Base-by-base conservation (phyloP, 2,329 filamentous ascomycete species). In the Colletotrichum cordylinicola region DNA sequence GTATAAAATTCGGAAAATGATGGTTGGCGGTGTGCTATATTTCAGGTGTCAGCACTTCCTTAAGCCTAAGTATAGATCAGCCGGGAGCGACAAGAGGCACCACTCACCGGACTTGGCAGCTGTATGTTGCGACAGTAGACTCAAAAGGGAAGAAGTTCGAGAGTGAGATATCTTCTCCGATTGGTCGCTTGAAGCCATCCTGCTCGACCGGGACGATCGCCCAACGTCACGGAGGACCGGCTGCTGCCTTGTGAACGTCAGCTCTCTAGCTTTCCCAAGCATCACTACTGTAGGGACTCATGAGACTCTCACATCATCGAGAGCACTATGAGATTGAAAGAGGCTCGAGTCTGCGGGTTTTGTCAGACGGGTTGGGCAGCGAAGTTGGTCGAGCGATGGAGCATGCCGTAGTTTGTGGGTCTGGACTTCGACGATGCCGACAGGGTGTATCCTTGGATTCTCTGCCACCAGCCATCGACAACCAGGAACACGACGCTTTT, bases 371-470 rank as follows among this genome's bases (percentile, higher is more conserved):
- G n/a, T 75, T 64, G 33, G 67, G 67, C 67, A n/a, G 60, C 58
- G 74, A 76, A 67, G 74, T 70, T 62, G 66, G n/a, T 71, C 21
- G 52, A 75, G 60, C 39, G 56, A 76, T 67, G 72, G 72, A 67
- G 66, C 72, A 67, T 35, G 67, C 72, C 52, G 71, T 21, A 43
- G 71, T 56, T 55, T 74, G 74, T 76, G 74, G 74, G 72, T 62
- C 65, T 71, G 29, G 33, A 61, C 24, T 55, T 67, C 48, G 70
- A 75, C 33, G 58, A 67, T 48, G 39, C 24, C 16, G 74, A 58
- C 74, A 76, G 74, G 74, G 74, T 62, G 66, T 67, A 75, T 75
- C 74, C 74, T 74, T 74, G 74, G 58, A 65, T 52, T 24, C 21
- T 65, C 33, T 43, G 43, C 43, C 13, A 73, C 69, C 73, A 67